Evolutionary conservation across 495 filamentous ascomycete genomes (phyloP), one percentile per base, ranked within the genome.

Genomic region (Aspergillus diversus): DNA sequence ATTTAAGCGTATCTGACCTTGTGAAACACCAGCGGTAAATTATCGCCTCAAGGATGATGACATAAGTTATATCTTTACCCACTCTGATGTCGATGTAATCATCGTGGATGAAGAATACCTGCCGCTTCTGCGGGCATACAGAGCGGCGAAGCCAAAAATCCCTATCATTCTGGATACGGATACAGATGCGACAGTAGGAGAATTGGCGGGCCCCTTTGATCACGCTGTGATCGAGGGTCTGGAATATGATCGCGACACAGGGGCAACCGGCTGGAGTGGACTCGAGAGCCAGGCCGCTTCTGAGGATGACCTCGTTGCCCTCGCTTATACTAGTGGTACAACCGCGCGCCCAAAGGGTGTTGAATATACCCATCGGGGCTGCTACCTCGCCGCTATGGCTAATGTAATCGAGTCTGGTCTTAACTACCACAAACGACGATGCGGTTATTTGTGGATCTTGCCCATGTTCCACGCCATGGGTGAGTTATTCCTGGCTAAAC

Each of bases 381-480:
- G 84, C 13, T 99, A 99, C 72, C 80, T 99, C 8, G 95, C 91
- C 0, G 82, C 92, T 0, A 63, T 97, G 57, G 94, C 76, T 3
- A 98, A 98, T 73, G 75, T 97, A 5, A 85, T 98, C 49, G 95
- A 99, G 74, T 92, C 90, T 9, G 90, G 91, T 0, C 78, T 99
- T 43, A 97, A 95, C 72, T 83, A 79, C 46, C 78, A 86, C 56
- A 73, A 71, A 0, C 89, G 87, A 15, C 76, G 90, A 56, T 91
- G 89, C 73, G 85, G 86, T 63, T 97, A 96, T 78, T 80, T 97
- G 39, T 97, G 93, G 93, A 97, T 89, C 33, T 73, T 97, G 54
- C 93, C 93, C 2, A 95, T 97, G 92, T 99, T 99, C 71, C 95
- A 99, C 80, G 95, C 95, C 27, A 86, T 90, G 68, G 93, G 93